Evolutionary conservation across 768 basidiomycete species (phyloP).

Genomic region (Rhizopogon roseolus): DNA sequence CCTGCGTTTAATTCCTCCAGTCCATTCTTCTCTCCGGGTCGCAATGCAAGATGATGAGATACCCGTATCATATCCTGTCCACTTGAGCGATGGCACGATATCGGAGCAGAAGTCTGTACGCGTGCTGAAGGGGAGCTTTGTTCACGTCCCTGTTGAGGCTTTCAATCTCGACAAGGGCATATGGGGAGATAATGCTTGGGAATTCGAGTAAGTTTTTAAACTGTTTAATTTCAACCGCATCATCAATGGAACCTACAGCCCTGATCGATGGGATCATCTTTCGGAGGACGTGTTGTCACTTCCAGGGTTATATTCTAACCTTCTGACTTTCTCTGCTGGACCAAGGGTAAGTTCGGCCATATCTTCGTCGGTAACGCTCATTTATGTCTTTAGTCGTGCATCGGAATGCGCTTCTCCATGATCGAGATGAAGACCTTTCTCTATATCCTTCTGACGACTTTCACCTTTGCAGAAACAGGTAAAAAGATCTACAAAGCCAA

Average conservation of each 20-base stretch:
- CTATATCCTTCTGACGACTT: slow-evolving; percentile 64
- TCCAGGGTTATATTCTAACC: slow-evolving; percentile 70
- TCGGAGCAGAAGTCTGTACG: slow-evolving; percentile 38
- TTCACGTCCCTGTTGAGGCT: slow-evolving; percentile 76
- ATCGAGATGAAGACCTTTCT: slow-evolving; percentile 81
- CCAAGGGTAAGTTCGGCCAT: slow-evolving; percentile 54
- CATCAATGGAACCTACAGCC: slow-evolving; percentile 36
- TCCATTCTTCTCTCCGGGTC: slow-evolving; percentile 77
- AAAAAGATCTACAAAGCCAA: slow-evolving; percentile 54
- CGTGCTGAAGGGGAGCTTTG: slow-evolving; percentile 64
- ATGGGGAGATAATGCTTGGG: slow-evolving; percentile 82
- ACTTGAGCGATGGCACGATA: slow-evolving; percentile 40
- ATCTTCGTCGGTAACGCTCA: not conserved
- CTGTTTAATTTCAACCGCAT: not conserved
- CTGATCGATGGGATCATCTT: slow-evolving; percentile 76
- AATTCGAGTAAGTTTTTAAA: slow-evolving; percentile 63
- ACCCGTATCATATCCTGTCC: slow-evolving; percentile 64
- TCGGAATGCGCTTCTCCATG: slow-evolving; percentile 77
- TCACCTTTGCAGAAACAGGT: slow-evolving; percentile 50
- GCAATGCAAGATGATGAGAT: slow-evolving; percentile 76
- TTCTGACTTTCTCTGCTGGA: slow-evolving; percentile 75
- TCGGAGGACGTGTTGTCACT: slow-evolving; percentile 62
- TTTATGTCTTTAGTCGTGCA: slow-evolving; percentile 56
- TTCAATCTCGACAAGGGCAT: slow-evolving; percentile 74
- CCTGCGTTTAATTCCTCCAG: slow-evolving; percentile 73